phyloP scores from a whole-genome alignment of 495 filamentous ascomycete species.

The Tetracladium setigerum region DNA sequence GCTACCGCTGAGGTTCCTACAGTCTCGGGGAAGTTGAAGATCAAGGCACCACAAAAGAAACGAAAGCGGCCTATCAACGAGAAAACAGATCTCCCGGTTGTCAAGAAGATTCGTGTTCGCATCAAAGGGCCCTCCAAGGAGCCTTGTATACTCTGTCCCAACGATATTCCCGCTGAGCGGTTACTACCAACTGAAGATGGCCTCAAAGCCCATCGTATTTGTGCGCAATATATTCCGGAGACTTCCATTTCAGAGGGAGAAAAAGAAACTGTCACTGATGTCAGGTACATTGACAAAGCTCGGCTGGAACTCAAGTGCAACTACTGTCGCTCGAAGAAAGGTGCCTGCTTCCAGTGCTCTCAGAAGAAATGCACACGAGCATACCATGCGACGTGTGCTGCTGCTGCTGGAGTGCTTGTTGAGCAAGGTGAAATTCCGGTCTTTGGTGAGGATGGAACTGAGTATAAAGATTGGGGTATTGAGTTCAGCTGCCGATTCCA shows the following conservation, averaged over 20 bases:
- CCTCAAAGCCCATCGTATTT: slow-evolving; percentile 78
- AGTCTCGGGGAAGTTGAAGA: slow-evolving; percentile 35
- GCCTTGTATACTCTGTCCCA: slow-evolving; percentile 92
- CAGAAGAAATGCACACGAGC: slow-evolving; percentile 88
- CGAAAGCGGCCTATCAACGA: slow-evolving; percentile 40
- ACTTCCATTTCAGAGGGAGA: slow-evolving; percentile 74
- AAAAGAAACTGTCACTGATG: slow-evolving; percentile 65
- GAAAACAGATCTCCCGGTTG: slow-evolving; percentile 25
- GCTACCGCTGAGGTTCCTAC: slow-evolving; percentile 63
- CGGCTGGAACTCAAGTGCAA: slow-evolving; percentile 87
- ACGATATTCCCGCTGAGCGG: slow-evolving; percentile 78
- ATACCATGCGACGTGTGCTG: slow-evolving; percentile 93
- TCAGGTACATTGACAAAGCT: slow-evolving; percentile 75
- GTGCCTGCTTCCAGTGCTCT: slow-evolving; percentile 95
- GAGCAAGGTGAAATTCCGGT: slow-evolving; percentile 78
- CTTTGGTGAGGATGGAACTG: slow-evolving; percentile 84
- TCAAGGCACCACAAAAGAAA: slow-evolving; percentile 28
- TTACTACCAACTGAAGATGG: slow-evolving; percentile 84
- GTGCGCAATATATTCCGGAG: slow-evolving; percentile 85
- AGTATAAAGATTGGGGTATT: slow-evolving; percentile 81
- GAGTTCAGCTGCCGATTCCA: slow-evolving; percentile 94
- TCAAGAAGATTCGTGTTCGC: slow-evolving; percentile 64
- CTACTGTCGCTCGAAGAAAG: slow-evolving; percentile 87
- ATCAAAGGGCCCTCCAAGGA: slow-evolving; percentile 63
- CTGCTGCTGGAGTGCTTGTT: slow-evolving; percentile 82